These are phyloP conservation scores for Aureobasidium sp. DNA, from an alignment of 2,329 filamentous ascomycete species.

Conservation along the genomic window DNA sequence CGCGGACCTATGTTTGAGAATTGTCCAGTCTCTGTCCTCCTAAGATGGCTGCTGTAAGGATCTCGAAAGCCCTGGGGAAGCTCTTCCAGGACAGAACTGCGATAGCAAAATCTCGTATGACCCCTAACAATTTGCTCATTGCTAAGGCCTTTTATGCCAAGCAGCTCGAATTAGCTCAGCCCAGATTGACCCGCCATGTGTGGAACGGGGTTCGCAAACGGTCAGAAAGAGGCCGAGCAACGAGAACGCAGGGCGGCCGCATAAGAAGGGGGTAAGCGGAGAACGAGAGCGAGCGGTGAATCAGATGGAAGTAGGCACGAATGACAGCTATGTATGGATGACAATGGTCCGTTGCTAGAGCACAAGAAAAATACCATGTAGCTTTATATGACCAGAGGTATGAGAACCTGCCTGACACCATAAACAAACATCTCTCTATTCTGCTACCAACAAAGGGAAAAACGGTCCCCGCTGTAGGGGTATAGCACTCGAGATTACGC, in stretches of 20 bases:
- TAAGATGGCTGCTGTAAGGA: neutral
- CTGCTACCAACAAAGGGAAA: neutral
- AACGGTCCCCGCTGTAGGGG: neutral
- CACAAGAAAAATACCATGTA: neutral
- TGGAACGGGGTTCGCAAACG: neutral
- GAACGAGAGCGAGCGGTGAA: neutral
- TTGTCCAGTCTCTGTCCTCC: neutral
- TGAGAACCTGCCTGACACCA: neutral
- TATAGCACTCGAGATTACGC: neutral
- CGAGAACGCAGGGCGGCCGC: conserved; percentile 1
- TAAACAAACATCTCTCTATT: neutral
- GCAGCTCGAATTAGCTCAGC: neutral
- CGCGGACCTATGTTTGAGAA: neutral
- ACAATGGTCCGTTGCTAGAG: conserved; percentile 1
- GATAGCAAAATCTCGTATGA: conserved; percentile 2
- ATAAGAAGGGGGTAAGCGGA: neutral
- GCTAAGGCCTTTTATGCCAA: neutral
- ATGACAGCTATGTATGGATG: neutral
- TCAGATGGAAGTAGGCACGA: neutral
- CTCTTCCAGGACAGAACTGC: conserved; percentile 1
- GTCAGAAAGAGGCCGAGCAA: neutral
- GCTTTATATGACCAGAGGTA: neutral
- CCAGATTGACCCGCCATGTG: neutral
- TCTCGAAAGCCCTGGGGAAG: neutral
- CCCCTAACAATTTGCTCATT: neutral